A percentile compares a stretch with the other conserved stretches of the same genome.
Evolutionary conservation across 805 yeast genomes (phyloP).

Genomic region (Kockiozyma suomiensis): DNA sequence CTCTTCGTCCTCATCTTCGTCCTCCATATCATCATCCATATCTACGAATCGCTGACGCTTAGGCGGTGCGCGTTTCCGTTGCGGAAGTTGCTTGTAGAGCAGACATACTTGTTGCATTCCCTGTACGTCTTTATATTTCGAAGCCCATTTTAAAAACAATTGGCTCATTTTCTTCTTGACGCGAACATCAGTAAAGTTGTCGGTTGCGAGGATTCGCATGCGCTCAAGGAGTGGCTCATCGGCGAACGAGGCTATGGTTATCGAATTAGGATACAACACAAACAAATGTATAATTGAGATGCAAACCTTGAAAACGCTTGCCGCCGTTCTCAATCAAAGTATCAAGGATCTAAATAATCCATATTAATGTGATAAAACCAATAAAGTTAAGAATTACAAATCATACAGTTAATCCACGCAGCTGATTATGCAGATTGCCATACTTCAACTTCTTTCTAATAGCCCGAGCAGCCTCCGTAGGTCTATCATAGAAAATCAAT

Average conservation of each 20-base stretch:
- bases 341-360: conserved; percentile 50
- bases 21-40: conserved; percentile 30
- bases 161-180: conserved; percentile 54
- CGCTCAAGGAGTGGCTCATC: conserved; percentile 71
- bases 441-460: conserved; percentile 85
- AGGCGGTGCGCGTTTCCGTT: conserved; percentile 37
- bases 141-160: conserved; percentile 69
- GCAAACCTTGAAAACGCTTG: conserved; percentile 37
- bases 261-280: neutral
- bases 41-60: conserved; percentile 31
- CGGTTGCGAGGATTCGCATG: conserved; percentile 55
- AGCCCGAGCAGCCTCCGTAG: conserved; percentile 86
- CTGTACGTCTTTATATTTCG: conserved; percentile 53
- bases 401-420: conserved; percentile 61
- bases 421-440: conserved; percentile 67
- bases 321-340: conserved; percentile 62
- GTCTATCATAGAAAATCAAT: conserved; percentile 40
- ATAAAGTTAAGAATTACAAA: conserved; percentile 28
- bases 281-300: neutral
- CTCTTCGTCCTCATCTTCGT: conserved; percentile 24
- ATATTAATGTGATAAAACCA: neutral
- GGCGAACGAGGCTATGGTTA: conserved; percentile 33
- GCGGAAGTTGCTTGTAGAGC: conserved; percentile 53
- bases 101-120: conserved; percentile 54
- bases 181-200: conserved; percentile 44